phyloP scores from a whole-genome alignment of 495 filamentous ascomycete species.

The Schizothecium vesticola region DNA sequence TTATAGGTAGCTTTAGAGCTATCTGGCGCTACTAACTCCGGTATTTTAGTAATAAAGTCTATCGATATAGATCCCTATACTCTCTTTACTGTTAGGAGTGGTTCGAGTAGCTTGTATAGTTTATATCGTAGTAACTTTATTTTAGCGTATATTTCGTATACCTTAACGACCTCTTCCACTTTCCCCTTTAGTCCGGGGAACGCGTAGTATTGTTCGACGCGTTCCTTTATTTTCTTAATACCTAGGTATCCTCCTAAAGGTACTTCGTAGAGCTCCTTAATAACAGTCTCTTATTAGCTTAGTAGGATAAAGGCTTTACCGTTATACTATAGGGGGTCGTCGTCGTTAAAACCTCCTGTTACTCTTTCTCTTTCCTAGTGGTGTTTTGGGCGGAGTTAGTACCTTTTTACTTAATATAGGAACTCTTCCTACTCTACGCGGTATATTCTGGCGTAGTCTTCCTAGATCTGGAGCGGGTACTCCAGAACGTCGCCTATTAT shows the following conservation, averaged over 20 bases:
- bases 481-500: too few species aligned
- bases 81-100: not conserved
- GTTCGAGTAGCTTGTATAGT: constrained; percentile 1
- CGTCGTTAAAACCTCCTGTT: not conserved
- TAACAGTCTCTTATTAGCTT: not conserved
- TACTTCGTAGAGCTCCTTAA: not conserved
- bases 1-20: not conserved
- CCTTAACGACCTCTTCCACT: not conserved
- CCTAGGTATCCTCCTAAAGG: not conserved
- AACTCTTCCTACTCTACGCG: too few species aligned
- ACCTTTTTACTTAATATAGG: too few species aligned
- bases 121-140: not conserved
- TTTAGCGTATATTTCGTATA: not conserved
- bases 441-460: too few species aligned
- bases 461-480: too few species aligned
- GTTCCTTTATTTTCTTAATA: too few species aligned
- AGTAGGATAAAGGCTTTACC: too few species aligned
- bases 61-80: constrained; percentile 3
- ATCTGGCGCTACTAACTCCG: not conserved
- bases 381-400: too few species aligned
- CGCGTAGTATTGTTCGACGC: too few species aligned
- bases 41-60: not conserved
- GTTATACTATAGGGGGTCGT: not conserved
- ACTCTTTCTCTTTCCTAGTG: not conserved
- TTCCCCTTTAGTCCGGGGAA: too few species aligned